A percentile compares a stretch with the other conserved stretches of the same genome.
phyloP scores from a whole-genome alignment of 148 eudicot genomes.

The Diospyros kaki region DNA sequence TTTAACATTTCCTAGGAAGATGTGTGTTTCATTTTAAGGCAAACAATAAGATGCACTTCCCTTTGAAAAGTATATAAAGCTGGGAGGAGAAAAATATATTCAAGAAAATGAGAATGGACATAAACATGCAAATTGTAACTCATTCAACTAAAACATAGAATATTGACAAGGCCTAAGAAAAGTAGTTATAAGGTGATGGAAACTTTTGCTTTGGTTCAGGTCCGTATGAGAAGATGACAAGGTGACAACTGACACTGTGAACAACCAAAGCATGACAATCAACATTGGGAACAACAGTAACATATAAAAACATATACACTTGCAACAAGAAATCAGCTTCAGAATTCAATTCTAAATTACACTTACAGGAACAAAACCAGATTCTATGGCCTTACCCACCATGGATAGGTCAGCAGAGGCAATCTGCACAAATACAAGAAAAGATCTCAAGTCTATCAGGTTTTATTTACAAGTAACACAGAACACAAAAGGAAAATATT shows the following conservation, averaged over 20 bases:
- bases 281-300: too few species aligned
- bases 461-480: neutral
- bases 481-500: neutral
- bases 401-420: constrained; percentile 55
- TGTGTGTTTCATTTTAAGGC: neutral
- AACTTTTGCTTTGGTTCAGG: neutral
- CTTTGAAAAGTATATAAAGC: neutral
- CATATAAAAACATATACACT: neutral
- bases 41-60: neutral
- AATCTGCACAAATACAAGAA: constrained; percentile 43
- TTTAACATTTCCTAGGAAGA: neutral
- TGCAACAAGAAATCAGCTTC: neutral
- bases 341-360: constrained; percentile 7
- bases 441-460: constrained; percentile 2
- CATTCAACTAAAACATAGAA: neutral
- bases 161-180: constrained; percentile 3
- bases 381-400: constrained; percentile 60
- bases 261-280: neutral
- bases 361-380: constrained; percentile 92
- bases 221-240: neutral
- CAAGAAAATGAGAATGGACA: neutral
- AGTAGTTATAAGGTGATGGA: neutral
- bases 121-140: too few species aligned
- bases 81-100: neutral
- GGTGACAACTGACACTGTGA: constrained; percentile 1